Evolutionary conservation across 257 asterid genomes (phyloP), one percentile per base, ranked within the genome.

Genomic region (Pogostemon cablin): DNA sequence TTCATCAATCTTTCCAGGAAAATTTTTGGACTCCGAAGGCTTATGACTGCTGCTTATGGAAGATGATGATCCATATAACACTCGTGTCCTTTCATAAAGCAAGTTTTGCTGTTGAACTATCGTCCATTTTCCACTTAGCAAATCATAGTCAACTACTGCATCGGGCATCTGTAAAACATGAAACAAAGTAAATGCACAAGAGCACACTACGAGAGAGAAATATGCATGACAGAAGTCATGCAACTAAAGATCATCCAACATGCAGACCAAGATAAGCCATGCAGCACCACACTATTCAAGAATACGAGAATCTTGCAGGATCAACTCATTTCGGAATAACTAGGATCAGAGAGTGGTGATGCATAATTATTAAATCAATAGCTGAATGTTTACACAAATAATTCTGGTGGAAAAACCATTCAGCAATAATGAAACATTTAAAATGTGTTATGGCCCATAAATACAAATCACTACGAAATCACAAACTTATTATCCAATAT

Each of bases 61-160:
- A 46, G 90, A 82, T 66, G 84, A 52, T 37, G 96, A 84, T 43
- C 99, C 98, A 68, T 95, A 95, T 66, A 91, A 60, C 77, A 86
- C 76, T 44, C 87, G 80, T 11, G 96, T 89, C 81, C 96, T 84
- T 86, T 95, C 99, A 37, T 86, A 84, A 69, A 86, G 90, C 84
- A 95, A 54, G 79, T 89, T 89, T 74, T 91, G 95, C 80, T 95
- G 99, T 70, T 95, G 98, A 46, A 89, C 87, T 67, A 89, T 86
- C 55, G 82, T 86, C 92, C 95, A 95, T 77, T 80, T 83, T 67
- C 96, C 93, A 41, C 80, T 86, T 67, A 83, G 72, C 77, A 93
- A 71, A 79, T 89, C 90, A 75, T 93, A 93, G 76, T 93, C 96
- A 57, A 91, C 96, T 20, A 89, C 85, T 34, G 99, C 96, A 85